These are phyloP conservation scores for Lolium multiflorum DNA, from an alignment of 176 grass and related monocot genomes.

Conservation along the genomic window DNA sequence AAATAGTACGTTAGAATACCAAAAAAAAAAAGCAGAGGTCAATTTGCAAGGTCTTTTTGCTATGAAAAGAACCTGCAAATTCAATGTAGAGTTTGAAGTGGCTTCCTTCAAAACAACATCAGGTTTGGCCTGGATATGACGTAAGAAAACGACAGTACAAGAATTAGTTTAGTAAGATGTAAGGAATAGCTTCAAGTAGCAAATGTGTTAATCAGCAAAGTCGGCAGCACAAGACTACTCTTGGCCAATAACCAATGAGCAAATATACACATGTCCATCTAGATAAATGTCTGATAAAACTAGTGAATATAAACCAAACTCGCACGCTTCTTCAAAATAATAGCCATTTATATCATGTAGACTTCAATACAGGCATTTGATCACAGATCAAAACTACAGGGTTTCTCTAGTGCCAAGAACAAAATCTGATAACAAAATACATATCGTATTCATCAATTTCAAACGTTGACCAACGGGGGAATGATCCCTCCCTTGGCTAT, in stretches of 20 bases:
- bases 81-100: slow-evolving; percentile 59
- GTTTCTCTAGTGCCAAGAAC: not conserved
- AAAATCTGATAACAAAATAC: not conserved
- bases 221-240: not conserved
- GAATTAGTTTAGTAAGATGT: not conserved
- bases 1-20: slow-evolving; percentile 29
- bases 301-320: not conserved
- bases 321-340: not conserved
- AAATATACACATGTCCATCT: not conserved
- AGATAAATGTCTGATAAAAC: slow-evolving; percentile 23
- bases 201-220: slow-evolving; percentile 21
- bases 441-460: not conserved
- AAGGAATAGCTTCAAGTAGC: not conserved
- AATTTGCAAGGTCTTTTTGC: slow-evolving; percentile 13
- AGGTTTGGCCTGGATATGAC: slow-evolving; percentile 70
- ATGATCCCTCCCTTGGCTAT: too few relatives aligned
- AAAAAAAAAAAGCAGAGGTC: not conserved
- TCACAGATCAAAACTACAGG: not conserved
- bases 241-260: slow-evolving; percentile 7
- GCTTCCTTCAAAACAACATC: slow-evolving; percentile 73
- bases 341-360: not conserved
- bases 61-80: slow-evolving; percentile 67
- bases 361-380: not conserved
- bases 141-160: slow-evolving; percentile 6
- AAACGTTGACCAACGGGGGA: too few relatives aligned